Evolutionary conservation across 2,329 filamentous ascomycete species (phyloP).

Genomic region (Beauveria scarabaeidicola): DNA sequence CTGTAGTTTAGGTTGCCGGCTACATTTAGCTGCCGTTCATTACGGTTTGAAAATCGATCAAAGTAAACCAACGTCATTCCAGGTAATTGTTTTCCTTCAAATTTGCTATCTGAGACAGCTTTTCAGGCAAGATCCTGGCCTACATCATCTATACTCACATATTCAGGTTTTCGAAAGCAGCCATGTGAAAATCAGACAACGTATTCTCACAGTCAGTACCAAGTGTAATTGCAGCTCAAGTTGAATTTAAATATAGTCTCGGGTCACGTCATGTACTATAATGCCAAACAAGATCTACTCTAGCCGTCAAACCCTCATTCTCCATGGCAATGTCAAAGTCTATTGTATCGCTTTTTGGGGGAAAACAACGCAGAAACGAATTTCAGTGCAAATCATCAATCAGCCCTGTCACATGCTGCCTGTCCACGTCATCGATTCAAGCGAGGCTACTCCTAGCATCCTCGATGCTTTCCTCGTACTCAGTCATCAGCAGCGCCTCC

Average conservation of each 20-base stretch:
- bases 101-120: too few relatives aligned
- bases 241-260: not conserved
- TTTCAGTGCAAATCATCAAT: not conserved
- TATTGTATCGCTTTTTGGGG: not conserved
- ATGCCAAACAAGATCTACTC: not conserved
- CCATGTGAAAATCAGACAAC: too few relatives aligned
- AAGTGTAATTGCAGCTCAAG: too few relatives aligned
- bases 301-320: not conserved
- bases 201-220: too few relatives aligned
- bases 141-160: too few relatives aligned
- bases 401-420: not conserved
- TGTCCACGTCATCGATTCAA: not conserved
- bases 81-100: too few relatives aligned
- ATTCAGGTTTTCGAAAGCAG: too few relatives aligned
- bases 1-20: too few relatives aligned
- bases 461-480: conserved; percentile 51
- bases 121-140: too few relatives aligned
- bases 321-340: not conserved
- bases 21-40: too few relatives aligned
- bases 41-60: too few relatives aligned
- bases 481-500: conserved; percentile 73
- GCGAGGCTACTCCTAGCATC: conserved; percentile 3
- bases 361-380: not conserved
- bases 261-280: not conserved
- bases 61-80: too few relatives aligned